Percentiles rank a stretch among this genome's conserved stretches.
These are phyloP conservation scores for Beta macrorhiza DNA, from an alignment of 179 eudicot species.

Conservation along the genomic window DNA sequence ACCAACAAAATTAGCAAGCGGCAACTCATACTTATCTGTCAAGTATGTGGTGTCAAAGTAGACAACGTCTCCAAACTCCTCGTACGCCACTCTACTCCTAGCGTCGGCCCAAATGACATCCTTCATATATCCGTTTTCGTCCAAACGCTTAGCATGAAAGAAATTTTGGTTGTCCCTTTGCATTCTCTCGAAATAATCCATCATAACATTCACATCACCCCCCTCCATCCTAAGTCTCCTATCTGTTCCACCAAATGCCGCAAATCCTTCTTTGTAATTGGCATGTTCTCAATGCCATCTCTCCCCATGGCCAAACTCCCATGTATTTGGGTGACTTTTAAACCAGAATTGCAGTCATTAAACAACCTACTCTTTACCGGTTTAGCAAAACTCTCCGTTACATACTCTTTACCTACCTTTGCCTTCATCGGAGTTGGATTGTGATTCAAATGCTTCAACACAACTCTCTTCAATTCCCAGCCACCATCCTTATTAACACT, in stretches of 20 bases:
- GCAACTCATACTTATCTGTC: neutral
- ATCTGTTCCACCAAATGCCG: neutral
- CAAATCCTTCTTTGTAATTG: neutral
- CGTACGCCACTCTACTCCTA: neutral
- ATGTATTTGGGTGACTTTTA: neutral
- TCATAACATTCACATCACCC: neutral
- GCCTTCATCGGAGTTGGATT: neutral
- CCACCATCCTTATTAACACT: neutral
- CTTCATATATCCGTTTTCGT: neutral
- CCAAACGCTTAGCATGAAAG: neutral
- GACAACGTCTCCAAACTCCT: constrained; percentile 11
- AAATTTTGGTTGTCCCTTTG: neutral
- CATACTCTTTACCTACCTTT: neutral
- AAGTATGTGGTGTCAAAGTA: neutral
- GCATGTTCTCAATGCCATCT: neutral
- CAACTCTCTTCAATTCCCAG: neutral
- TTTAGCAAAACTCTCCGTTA: neutral
- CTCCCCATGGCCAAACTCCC: neutral
- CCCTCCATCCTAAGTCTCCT: neutral
- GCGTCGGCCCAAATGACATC: neutral
- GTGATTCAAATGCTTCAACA: neutral
- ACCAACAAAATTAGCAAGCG: constrained; percentile 1
- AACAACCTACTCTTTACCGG: neutral
- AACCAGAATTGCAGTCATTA: neutral
- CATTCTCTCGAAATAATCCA: neutral